Percentiles rank a stretch among this genome's conserved stretches.
Conservation (phyloP, 2,329 filamentous ascomycete genomes). For the Talaromyces sp. region DNA sequence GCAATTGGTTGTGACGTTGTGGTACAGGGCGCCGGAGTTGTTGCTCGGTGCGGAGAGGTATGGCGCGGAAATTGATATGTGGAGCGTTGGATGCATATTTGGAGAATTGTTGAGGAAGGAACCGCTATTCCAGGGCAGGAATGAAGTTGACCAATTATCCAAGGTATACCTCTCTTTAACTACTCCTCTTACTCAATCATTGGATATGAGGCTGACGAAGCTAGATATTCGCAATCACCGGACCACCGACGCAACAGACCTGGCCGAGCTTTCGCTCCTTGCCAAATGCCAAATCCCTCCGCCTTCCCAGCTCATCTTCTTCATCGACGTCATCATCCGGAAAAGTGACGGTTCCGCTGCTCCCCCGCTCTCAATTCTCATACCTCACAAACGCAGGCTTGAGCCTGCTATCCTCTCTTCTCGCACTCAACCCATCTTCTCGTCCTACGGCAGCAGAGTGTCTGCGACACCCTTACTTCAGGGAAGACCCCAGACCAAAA, state of each 20-base stretch:
- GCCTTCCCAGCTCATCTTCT: conserved; percentile 51
- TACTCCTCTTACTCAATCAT: neutral
- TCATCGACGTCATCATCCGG: conserved; percentile 32
- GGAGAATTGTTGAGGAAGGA: conserved; percentile 82
- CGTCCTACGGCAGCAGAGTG: conserved; percentile 71
- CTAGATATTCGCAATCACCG: conserved; percentile 78
- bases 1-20: conserved; percentile 90
- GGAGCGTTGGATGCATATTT: conserved; percentile 95
- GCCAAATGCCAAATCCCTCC: conserved; percentile 77
- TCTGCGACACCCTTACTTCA: conserved; percentile 78
- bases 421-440: conserved; percentile 68
- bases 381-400: conserved; percentile 73
- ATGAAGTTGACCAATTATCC: conserved; percentile 85
- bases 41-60: conserved; percentile 77
- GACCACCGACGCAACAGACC: conserved; percentile 72
- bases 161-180: conserved; percentile 45
- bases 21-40: conserved; percentile 91
- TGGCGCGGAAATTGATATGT: conserved; percentile 78
- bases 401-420: conserved; percentile 62
- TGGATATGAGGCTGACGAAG: conserved; percentile 1
- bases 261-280: conserved; percentile 87
- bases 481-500: conserved; percentile 84
- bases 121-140: conserved; percentile 79
- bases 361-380: conserved; percentile 75
- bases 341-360: conserved; percentile 32